Base-by-base conservation (phyloP, 2,329 filamentous ascomycete species). In the Xylariomycetidae sp. region DNA sequence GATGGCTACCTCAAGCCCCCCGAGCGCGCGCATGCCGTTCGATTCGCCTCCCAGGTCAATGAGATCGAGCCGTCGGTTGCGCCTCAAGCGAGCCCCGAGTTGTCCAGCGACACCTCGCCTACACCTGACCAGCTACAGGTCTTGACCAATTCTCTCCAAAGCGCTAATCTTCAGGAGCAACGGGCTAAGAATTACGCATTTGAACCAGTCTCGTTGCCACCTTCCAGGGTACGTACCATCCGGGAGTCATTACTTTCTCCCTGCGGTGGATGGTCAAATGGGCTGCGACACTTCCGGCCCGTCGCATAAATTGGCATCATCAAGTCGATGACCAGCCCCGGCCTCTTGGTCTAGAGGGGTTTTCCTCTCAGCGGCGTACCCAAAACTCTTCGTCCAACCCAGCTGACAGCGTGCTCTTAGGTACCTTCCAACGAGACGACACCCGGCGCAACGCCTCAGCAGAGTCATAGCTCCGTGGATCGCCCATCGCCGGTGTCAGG, bases 141-240 rank as follows among this genome's bases (percentile, higher is more conserved):
- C 39, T 66, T 95, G 41, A 81, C 85, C 31, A 77, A 80, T 48
- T 81, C 78, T 16, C 67, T 94, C 16, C 83, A 88, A 45, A 78
- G 79, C 42, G 74, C 80, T 29, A 79, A 82, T 49, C 72, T 95
- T 41, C 89, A 96, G 64, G 83, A 89, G 50, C 75, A 80, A 37
- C 79, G 89, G 44, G 78, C 94, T 69, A 85, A 84, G 56, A 86
- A 88, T 56, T 94, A 88, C 62, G 81, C 84, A 27, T 97, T 89
- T 54, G 89, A 96, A 57, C 83, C 90, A 20, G 81, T 95, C 44
- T 97, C 92, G 22, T 70, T 97, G 33, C 90, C 92, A 23, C 73
- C 77, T 19, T 90, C 87, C 28, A 77, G 86, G 63, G 87, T 90
- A 79, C 63, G 83, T 74, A 12, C 7, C 10, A 22, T 23, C n/a